Conservation (phyloP, 225 moss, liverwort and hornwort genomes). For the Marchantia paleacea region DNA sequence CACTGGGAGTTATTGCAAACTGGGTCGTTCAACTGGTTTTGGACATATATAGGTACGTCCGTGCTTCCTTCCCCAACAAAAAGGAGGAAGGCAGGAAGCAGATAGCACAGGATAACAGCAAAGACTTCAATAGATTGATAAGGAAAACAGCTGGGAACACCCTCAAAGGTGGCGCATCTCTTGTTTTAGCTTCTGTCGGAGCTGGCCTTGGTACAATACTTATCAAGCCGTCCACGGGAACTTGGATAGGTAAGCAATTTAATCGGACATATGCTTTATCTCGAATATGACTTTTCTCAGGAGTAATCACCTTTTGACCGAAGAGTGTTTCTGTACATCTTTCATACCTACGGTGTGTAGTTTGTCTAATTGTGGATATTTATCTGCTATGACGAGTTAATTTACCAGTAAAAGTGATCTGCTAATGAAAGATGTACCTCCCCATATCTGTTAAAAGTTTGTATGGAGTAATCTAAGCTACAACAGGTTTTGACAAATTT, state of each 20-base stretch:
- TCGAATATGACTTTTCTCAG: neutral
- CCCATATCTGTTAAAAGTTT: too few relatives aligned
- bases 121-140: conserved; percentile 73
- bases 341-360: neutral
- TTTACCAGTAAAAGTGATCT: too few relatives aligned
- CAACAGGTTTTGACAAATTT: neutral
- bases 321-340: neutral
- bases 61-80: conserved; percentile 29
- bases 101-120: conserved; percentile 32
- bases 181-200: conserved; percentile 76
- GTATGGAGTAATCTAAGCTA: neutral
- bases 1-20: conserved; percentile 82
- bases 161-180: conserved; percentile 83
- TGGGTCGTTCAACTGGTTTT: conserved; percentile 89
- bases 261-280: too few relatives aligned
- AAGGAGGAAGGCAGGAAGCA: conserved; percentile 48
- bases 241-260: conserved; percentile 76
- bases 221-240: conserved; percentile 89
- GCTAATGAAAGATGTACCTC: too few relatives aligned
- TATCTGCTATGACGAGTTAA: too few relatives aligned
- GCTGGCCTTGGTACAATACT: conserved; percentile 88
- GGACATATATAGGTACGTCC: conserved; percentile 67
- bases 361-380: too few relatives aligned
- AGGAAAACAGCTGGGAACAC: conserved; percentile 82
- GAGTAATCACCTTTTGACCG: neutral